Percentiles rank a stretch among this genome's conserved stretches.
These are phyloP conservation scores for Verticillium longisporum DNA, from an alignment of 2,329 filamentous ascomycete genomes.

Conservation along the genomic window DNA sequence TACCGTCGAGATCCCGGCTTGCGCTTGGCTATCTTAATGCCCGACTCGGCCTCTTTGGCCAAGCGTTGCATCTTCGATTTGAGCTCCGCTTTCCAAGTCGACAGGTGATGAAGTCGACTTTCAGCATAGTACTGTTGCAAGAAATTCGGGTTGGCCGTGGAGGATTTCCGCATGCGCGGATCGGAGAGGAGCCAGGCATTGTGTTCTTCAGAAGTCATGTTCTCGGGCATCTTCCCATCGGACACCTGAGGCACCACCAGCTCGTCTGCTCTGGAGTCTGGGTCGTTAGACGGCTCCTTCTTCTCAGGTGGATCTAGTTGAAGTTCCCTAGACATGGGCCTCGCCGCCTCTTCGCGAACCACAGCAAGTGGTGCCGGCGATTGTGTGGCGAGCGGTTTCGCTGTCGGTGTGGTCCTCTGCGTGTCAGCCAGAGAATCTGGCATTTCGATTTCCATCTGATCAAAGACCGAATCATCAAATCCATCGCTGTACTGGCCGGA, in stretches of 20 bases:
- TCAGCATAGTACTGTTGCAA: slow-evolving; percentile 92
- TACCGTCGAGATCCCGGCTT: slow-evolving; percentile 65
- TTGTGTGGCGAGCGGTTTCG: neutral
- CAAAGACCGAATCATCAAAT: neutral
- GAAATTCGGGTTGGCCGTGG: slow-evolving; percentile 88
- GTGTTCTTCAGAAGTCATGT: slow-evolving; percentile 85
- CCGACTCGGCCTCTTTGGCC: slow-evolving; percentile 58
- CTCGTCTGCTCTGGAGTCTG: neutral
- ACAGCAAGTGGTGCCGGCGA: neutral
- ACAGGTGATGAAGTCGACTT: slow-evolving; percentile 89
- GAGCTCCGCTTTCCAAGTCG: slow-evolving; percentile 91
- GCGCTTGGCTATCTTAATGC: slow-evolving; percentile 38
- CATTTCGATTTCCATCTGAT: neutral
- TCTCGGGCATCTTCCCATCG: slow-evolving; percentile 37
- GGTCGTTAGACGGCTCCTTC: neutral
- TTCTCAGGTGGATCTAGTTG: neutral
- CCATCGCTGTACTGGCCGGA: neutral
- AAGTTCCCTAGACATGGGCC: neutral
- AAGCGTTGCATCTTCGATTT: slow-evolving; percentile 83
- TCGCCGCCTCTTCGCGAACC: neutral
- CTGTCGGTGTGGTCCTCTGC: neutral
- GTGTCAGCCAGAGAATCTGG: neutral
- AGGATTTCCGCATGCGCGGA: slow-evolving; percentile 79
- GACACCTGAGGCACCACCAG: neutral
- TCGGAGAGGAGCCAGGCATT: slow-evolving; percentile 81